These are phyloP conservation scores for Lasiodiplodia theobromae DNA, from an alignment of 2,329 filamentous ascomycete species.

Conservation along the genomic window DNA sequence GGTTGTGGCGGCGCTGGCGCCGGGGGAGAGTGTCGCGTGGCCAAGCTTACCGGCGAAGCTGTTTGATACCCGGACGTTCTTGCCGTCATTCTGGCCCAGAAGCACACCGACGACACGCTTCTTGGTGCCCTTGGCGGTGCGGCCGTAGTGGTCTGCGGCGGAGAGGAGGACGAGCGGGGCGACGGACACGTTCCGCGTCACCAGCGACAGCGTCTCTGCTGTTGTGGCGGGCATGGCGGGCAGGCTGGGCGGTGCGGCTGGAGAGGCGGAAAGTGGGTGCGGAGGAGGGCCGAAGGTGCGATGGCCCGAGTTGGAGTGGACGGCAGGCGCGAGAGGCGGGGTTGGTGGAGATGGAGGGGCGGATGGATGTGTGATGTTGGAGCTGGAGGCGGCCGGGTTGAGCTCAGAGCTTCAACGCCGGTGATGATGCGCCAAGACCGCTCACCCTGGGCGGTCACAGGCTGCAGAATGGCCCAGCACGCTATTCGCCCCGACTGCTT, in stretches of 20 bases:
- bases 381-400: constrained; percentile 21
- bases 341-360: constrained; percentile 4
- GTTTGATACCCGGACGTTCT: constrained; percentile 96
- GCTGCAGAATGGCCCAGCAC: constrained; percentile 19
- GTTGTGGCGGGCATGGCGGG: constrained; percentile 90
- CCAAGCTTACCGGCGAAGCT: constrained; percentile 84
- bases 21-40: not conserved
- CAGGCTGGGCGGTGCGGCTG: constrained; percentile 23
- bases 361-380: constrained; percentile 21
- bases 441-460: constrained; percentile 15
- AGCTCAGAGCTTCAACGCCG: constrained; percentile 27
- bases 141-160: constrained; percentile 97
- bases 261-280: constrained; percentile 1
- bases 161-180: constrained; percentile 97
- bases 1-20: not conserved
- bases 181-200: constrained; percentile 94
- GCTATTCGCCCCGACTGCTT: constrained; percentile 1
- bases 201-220: constrained; percentile 93
- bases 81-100: constrained; percentile 93
- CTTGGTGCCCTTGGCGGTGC: constrained; percentile 86
- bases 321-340: constrained; percentile 1
- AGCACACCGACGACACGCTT: constrained; percentile 93
- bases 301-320: not conserved
- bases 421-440: constrained; percentile 27
- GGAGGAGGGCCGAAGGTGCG: constrained; percentile 10